Conservation (phyloP, 192 early-diverging fungal species). For the Oehlia diaphana region DNA sequence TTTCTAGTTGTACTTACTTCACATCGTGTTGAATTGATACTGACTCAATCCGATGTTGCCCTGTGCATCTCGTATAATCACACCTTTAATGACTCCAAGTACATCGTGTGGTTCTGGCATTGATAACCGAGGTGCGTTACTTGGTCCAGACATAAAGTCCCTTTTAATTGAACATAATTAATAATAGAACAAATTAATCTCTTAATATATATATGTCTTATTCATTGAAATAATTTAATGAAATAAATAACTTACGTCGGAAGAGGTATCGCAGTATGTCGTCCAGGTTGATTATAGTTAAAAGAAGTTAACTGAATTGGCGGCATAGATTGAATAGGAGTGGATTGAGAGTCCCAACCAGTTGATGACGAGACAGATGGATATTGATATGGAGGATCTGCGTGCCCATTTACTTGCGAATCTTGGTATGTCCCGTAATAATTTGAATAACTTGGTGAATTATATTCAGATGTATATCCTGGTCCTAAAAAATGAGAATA, state of each 20-base stretch:
- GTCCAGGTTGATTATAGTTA: conserved; percentile 41
- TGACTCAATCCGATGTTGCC: conserved; percentile 59
- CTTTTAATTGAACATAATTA: background rate
- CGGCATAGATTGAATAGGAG: conserved; percentile 22
- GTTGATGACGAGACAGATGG: conserved; percentile 22
- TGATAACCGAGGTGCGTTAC: conserved; percentile 49
- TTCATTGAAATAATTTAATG: background rate
- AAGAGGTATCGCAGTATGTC: conserved; percentile 53
- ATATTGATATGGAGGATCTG: conserved; percentile 33
- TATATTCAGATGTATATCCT: conserved; percentile 34
- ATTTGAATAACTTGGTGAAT: conserved; percentile 34
- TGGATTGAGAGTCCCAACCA: conserved; percentile 36
- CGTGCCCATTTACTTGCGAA: conserved; percentile 21
- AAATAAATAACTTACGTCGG: conserved; percentile 40
- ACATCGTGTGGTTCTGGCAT: conserved; percentile 59
- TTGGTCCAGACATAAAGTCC: conserved; percentile 56
- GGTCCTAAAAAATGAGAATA: background rate
- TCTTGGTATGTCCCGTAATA: conserved; percentile 38
- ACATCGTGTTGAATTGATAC: conserved; percentile 44
- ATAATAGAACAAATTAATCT: background rate
- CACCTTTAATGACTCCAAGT: conserved; percentile 51
- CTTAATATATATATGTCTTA: background rate
- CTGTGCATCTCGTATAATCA: conserved; percentile 57
- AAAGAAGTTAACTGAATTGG: conserved; percentile 40
- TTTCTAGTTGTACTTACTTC: conserved; percentile 12